Percentiles rank a stretch among this genome's conserved stretches.
These are phyloP conservation scores for Coemansia sp. DNA, from an alignment of 192 early-diverging fungal genomes.

Conservation along the genomic window DNA sequence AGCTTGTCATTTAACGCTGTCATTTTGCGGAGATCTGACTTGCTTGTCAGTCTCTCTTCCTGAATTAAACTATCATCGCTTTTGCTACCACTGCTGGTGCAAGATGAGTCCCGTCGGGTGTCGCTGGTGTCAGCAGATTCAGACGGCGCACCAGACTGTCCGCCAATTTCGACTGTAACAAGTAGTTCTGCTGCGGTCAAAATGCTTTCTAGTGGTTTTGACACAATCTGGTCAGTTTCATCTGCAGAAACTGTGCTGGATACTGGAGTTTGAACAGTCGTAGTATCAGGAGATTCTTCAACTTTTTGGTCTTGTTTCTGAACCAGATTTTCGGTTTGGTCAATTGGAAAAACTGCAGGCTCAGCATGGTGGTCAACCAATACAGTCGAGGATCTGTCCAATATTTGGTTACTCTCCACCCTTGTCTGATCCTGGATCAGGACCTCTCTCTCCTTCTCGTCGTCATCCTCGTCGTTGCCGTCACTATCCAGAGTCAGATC, in stretches of 20 bases:
- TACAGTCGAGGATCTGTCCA: background rate
- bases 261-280: background rate
- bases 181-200: background rate
- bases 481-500: slow-evolving; percentile 2
- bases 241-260: background rate
- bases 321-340: background rate
- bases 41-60: background rate
- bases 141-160: background rate
- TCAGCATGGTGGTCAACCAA: background rate
- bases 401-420: background rate
- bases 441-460: too few species aligned
- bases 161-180: background rate
- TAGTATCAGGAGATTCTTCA: background rate
- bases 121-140: background rate
- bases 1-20: background rate
- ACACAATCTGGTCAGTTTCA: background rate
- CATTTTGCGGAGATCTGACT: background rate
- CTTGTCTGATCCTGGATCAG: too few species aligned
- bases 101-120: background rate
- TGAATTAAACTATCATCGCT: background rate
- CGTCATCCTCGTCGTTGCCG: background rate
- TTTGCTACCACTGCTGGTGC: background rate
- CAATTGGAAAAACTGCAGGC: background rate
- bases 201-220: background rate
- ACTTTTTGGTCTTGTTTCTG: background rate